These are phyloP conservation scores for Hypoxylon crocopeplum DNA, from an alignment of 495 filamentous ascomycete genomes.

Conservation along the genomic window DNA sequence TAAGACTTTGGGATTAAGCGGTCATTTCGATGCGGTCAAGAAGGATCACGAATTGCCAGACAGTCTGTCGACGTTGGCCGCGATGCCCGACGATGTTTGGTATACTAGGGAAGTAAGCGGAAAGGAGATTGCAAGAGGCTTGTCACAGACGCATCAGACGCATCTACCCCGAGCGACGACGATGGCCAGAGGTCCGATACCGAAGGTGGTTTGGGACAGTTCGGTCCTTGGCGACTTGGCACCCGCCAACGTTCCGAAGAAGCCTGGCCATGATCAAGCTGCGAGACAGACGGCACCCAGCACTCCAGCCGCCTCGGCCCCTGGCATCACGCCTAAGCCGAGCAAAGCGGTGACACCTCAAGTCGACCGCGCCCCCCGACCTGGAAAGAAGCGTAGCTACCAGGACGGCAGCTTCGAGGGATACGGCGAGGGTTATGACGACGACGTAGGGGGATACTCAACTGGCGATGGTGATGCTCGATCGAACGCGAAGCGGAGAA, in stretches of 20 bases:
- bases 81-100: slow-evolving; percentile 62
- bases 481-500: slow-evolving; percentile 57
- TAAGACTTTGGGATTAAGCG: slow-evolving; percentile 59
- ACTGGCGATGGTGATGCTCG: slow-evolving; percentile 60
- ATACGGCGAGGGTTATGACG: slow-evolving; percentile 63
- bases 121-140: slow-evolving; percentile 63
- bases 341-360: slow-evolving; percentile 49
- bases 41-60: slow-evolving; percentile 47
- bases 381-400: slow-evolving; percentile 58
- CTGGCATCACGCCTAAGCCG: slow-evolving; percentile 36
- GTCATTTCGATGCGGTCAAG: slow-evolving; percentile 60
- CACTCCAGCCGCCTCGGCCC: slow-evolving; percentile 36
- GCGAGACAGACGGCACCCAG: slow-evolving; percentile 49
- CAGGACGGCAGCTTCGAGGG: slow-evolving; percentile 64
- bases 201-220: slow-evolving; percentile 56
- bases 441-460: slow-evolving; percentile 60
- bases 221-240: slow-evolving; percentile 61
- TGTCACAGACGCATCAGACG: slow-evolving; percentile 40
- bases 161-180: slow-evolving; percentile 53
- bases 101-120: slow-evolving; percentile 56
- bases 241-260: slow-evolving; percentile 39
- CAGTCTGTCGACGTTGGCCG: slow-evolving; percentile 54
- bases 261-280: slow-evolving; percentile 44
- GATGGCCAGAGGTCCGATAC: slow-evolving; percentile 56
- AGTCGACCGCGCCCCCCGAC: slow-evolving; percentile 37